Base-by-base conservation (phyloP, 2,329 filamentous ascomycete genomes). In the Aureobasidium namibiae region DNA sequence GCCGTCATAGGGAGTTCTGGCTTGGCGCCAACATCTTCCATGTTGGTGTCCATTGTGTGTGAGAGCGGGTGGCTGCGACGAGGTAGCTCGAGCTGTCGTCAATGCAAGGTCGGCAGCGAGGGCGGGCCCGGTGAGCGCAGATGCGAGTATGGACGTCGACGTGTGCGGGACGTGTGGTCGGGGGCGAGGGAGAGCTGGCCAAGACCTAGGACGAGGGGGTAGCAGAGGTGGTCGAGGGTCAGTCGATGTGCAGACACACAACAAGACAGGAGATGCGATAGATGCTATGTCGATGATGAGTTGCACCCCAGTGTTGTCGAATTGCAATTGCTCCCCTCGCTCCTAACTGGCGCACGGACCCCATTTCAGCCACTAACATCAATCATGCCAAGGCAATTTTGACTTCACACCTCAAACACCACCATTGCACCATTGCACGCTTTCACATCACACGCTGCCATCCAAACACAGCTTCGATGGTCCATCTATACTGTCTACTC, bases 11-110 rank as follows among this genome's bases (percentile, higher is more conserved):
- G 83, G 65, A 84, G 82, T 72, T 88, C 85, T 65, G 91, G 89
- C 70, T 88, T 86, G 77, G 92, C 89, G 71, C 88, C 89, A 68
- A 95, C 91, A 74, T 99, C 94, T 80, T 96, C 92, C 94, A 99
- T 99, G 77, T 95, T 96, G 72, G 91, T 95, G 76, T 99, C 92
- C 91, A 96, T 96, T 49, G 21, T 57, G 34, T 18, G 21, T 23
- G 38, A 21, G 21, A 14, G 11, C 21, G 31, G 21, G 33, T 14
- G 16, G 34, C 26, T 24, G 53, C 31, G 53, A 46, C 33, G 31
- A 31, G 26, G 54, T 24, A 31, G 29, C 36, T 31, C 13, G 41
- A 36, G 21, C n/a, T 24, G 39, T 48, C 33, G 54, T 57, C 31
- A 57, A 48, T 38, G 23, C 52, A 36, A 36, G 54, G 33, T 31